Conservation (phyloP, 139 green algal species). For the Tetradesmus obliquus region DNA sequence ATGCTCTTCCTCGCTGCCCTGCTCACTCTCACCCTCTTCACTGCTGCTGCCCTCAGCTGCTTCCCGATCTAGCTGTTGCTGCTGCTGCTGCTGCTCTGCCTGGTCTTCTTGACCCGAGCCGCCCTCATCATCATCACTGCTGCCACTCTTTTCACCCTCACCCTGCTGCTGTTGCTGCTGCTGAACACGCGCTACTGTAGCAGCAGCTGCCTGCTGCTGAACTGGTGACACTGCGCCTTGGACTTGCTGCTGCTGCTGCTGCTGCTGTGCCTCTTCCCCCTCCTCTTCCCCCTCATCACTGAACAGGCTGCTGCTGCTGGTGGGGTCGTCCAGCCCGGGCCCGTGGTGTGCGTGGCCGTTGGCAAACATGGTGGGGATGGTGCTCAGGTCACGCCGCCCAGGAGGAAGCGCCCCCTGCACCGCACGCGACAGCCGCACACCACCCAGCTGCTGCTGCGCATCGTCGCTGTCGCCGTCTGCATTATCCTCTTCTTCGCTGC, state of each 20-base stretch:
- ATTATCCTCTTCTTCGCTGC: background rate
- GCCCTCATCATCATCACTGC: background rate
- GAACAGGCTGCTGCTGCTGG: constrained; percentile 23
- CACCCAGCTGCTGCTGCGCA: background rate
- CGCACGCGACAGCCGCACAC: background rate
- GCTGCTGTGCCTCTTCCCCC: background rate
- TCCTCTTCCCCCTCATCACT: constrained; percentile 24
- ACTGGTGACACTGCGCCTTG: background rate
- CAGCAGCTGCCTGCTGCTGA: background rate
- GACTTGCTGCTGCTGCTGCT: constrained; percentile 37
- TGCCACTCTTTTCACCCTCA: background rate
- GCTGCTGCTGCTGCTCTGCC: background rate
- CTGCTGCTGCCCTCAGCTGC: constrained; percentile 3
- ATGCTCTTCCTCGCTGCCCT: background rate
- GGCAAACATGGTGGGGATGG: constrained; percentile 32
- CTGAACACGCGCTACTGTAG: background rate
- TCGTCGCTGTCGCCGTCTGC: background rate
- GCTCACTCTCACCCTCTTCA: constrained; percentile 19
- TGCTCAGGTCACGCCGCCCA: background rate
- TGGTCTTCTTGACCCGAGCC: background rate
- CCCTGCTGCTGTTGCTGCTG: constrained; percentile 10
- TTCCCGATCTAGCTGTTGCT: background rate
- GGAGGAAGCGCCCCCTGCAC: background rate
- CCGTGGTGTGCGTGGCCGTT: background rate
- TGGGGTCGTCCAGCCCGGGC: background rate